phyloP scores from a whole-genome alignment of 306 rosid genomes.

The Castanea mollissima region DNA sequence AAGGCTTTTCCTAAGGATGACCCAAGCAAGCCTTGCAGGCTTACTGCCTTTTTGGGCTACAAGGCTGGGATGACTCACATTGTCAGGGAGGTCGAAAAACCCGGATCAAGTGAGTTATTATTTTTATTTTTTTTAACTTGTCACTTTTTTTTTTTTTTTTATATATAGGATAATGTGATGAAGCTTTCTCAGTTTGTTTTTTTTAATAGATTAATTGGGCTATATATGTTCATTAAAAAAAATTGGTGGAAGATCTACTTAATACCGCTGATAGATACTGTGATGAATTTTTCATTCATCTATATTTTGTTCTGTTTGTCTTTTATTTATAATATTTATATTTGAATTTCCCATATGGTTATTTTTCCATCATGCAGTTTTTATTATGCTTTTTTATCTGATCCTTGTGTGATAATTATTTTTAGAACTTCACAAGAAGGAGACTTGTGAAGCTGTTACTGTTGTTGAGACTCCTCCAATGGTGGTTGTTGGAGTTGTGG shows the following conservation, averaged over 20 bases:
- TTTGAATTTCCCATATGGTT: neutral
- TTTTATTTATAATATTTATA: neutral
- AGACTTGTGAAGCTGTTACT: constrained; percentile 83
- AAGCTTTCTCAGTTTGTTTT: too few relatives aligned
- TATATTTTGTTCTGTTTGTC: too few relatives aligned
- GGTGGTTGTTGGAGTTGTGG: constrained; percentile 86
- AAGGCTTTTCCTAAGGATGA: constrained; percentile 93
- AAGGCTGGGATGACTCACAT: constrained; percentile 95
- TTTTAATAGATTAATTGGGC: neutral
- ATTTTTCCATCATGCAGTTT: neutral
- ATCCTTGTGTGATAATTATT: neutral
- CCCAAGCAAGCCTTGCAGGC: constrained; percentile 54
- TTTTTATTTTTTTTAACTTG: neutral
- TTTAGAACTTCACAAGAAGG: constrained; percentile 91
- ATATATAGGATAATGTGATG: too few relatives aligned
- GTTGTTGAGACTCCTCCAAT: constrained; percentile 81
- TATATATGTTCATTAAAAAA: too few relatives aligned
- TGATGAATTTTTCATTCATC: too few relatives aligned
- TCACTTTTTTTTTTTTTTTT: neutral
- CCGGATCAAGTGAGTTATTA: constrained; percentile 60
- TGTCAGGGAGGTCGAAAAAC: constrained; percentile 84
- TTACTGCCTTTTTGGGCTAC: constrained; percentile 77
- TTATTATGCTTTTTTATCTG: neutral
- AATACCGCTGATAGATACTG: too few relatives aligned
- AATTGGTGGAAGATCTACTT: too few relatives aligned